Conservation (phyloP, 305 asterid genomes). For the Solanum hybrid region DNA sequence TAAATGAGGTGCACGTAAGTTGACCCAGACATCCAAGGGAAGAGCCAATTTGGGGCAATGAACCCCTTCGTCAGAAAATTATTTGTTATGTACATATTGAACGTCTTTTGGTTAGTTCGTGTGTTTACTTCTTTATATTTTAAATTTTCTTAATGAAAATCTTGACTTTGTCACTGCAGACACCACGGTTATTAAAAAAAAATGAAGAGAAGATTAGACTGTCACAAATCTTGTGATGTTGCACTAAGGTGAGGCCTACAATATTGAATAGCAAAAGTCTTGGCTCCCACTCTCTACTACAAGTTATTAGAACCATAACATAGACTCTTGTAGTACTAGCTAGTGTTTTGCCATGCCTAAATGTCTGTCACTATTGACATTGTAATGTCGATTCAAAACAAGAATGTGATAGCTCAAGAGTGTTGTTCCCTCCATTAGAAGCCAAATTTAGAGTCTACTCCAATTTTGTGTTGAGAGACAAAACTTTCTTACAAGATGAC, state of each 20-base stretch:
- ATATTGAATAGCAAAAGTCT: background rate
- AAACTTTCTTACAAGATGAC: conserved; percentile 36
- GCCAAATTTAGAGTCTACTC: conserved; percentile 17
- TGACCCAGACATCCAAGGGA: background rate
- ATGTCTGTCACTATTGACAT: background rate
- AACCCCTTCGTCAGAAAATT: background rate
- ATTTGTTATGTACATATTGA: background rate
- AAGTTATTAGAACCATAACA: background rate
- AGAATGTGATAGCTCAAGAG: conserved; percentile 16
- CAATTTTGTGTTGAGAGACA: conserved; percentile 13
- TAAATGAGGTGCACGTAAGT: background rate
- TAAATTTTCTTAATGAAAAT: too few relatives aligned
- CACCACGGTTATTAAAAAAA: background rate
- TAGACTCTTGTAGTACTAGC: background rate
- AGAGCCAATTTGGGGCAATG: background rate
- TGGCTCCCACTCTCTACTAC: background rate
- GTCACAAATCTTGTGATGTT: background rate
- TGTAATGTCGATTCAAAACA: conserved; percentile 6
- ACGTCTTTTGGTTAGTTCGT: too few relatives aligned
- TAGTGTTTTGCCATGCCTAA: background rate
- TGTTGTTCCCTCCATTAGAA: conserved; percentile 18
- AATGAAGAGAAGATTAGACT: background rate
- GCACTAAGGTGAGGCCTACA: background rate
- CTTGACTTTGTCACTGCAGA: background rate
- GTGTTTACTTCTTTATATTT: background rate